Evolutionary conservation across 495 filamentous ascomycete species (phyloP).

Genomic region (Penicillium cataractarum): DNA sequence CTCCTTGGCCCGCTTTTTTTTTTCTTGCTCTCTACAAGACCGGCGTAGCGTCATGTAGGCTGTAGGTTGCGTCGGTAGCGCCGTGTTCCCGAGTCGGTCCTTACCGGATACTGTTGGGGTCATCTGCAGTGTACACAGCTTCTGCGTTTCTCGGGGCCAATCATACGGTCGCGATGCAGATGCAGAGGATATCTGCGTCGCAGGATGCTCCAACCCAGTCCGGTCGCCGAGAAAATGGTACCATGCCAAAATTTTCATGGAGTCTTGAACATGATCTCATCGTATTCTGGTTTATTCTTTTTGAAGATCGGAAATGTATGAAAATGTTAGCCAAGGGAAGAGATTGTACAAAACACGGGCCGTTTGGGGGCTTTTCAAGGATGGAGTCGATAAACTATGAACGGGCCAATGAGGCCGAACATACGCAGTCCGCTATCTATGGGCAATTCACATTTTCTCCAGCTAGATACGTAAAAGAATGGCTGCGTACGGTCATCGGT

Average conservation of each 20-base stretch:
- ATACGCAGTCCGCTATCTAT: conserved; percentile 24
- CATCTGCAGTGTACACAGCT: conserved; percentile 22
- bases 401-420: conserved; percentile 22
- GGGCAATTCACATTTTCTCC: not conserved
- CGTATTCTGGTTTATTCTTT: not conserved
- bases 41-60: conserved; percentile 8
- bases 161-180: not conserved
- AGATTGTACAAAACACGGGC: conserved; percentile 12
- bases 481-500: not conserved
- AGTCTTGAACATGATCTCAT: not conserved
- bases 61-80: conserved; percentile 4
- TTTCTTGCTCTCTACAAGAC: too few species aligned
- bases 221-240: not conserved
- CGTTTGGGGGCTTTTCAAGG: conserved; percentile 22
- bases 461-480: not conserved
- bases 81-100: conserved; percentile 15
- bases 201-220: not conserved
- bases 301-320: not conserved
- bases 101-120: conserved; percentile 16
- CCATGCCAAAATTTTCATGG: too few species aligned
- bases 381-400: conserved; percentile 15
- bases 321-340: not conserved
- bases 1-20: conserved; percentile 25
- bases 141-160: not conserved
- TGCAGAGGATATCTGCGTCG: conserved; percentile 12